Percentiles rank a stretch among this genome's conserved stretches.
These are phyloP conservation scores for Piedraia hortae DNA, from an alignment of 2,329 filamentous ascomycete genomes.

Conservation along the genomic window DNA sequence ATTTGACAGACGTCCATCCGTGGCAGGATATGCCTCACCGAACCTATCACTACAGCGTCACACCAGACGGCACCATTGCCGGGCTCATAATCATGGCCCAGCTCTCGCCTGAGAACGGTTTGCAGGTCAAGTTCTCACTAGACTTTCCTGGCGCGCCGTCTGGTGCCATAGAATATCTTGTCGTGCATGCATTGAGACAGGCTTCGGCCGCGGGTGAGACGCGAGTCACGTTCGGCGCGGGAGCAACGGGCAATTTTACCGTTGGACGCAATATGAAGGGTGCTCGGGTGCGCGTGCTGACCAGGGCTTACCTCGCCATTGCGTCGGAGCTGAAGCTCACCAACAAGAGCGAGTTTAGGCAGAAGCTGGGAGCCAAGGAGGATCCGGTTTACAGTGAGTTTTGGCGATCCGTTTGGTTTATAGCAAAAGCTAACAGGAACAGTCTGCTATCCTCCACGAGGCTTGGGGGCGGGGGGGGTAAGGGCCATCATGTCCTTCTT, in stretches of 20 bases:
- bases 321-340: slow-evolving; percentile 58
- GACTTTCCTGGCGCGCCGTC: slow-evolving; percentile 74
- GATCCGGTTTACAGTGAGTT: slow-evolving; percentile 41
- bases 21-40: slow-evolving; percentile 67
- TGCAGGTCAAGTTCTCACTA: slow-evolving; percentile 89
- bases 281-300: slow-evolving; percentile 52
- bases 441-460: slow-evolving; percentile 70
- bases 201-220: slow-evolving; percentile 30
- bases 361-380: slow-evolving; percentile 65
- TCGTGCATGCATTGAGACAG: slow-evolving; percentile 40
- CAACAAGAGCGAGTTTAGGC: slow-evolving; percentile 66
- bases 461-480: slow-evolving; percentile 54
- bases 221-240: slow-evolving; percentile 64
- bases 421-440: slow-evolving; percentile 2
- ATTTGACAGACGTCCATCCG: slow-evolving; percentile 67
- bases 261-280: slow-evolving; percentile 62
- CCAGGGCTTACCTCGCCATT: slow-evolving; percentile 55
- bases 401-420: neutral
- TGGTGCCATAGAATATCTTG: slow-evolving; percentile 62
- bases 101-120: slow-evolving; percentile 54
- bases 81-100: slow-evolving; percentile 63
- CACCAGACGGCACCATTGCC: slow-evolving; percentile 40
- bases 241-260: slow-evolving; percentile 44
- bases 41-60: slow-evolving; percentile 59
- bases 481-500: slow-evolving; percentile 79